Conservation (phyloP, 768 basidiomycete species). For the Lactarius hengduanensis region DNA sequence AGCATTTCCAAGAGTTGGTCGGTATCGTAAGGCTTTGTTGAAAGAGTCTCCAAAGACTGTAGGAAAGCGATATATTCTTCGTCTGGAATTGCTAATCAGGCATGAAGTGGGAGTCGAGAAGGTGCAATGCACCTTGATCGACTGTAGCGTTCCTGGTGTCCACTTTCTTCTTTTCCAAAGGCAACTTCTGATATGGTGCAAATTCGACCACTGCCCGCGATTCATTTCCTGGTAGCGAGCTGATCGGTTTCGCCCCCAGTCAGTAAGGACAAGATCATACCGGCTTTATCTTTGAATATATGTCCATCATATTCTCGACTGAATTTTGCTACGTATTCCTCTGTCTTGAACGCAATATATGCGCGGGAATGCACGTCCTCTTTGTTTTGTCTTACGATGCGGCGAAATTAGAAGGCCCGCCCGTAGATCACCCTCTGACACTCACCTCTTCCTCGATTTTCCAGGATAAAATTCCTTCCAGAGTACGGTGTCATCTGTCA, state of each 20-base stretch:
- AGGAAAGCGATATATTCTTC: constrained; percentile 84
- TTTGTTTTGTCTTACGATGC: constrained; percentile 60
- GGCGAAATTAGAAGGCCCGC: background rate
- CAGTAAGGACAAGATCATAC: constrained; percentile 42
- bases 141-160: constrained; percentile 87
- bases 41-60: constrained; percentile 60
- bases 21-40: constrained; percentile 48
- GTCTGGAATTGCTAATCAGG: constrained; percentile 44
- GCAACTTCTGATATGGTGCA: constrained; percentile 87
- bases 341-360: constrained; percentile 84
- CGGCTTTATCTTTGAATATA: constrained; percentile 86
- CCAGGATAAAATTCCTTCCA: constrained; percentile 71
- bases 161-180: constrained; percentile 67
- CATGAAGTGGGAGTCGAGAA: constrained; percentile 1
- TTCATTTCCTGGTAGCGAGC: constrained; percentile 64
- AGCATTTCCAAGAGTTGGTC: constrained; percentile 59
- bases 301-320: constrained; percentile 89
- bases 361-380: constrained; percentile 86
- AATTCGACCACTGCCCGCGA: constrained; percentile 90
- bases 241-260: background rate
- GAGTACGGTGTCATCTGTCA: constrained; percentile 62
- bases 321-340: constrained; percentile 69
- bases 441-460: constrained; percentile 68
- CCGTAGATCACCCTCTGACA: constrained; percentile 12
- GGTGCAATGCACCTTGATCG: constrained; percentile 65